Conservation (phyloP, 2,329 filamentous ascomycete genomes). For the Verticillium klebahnii region DNA sequence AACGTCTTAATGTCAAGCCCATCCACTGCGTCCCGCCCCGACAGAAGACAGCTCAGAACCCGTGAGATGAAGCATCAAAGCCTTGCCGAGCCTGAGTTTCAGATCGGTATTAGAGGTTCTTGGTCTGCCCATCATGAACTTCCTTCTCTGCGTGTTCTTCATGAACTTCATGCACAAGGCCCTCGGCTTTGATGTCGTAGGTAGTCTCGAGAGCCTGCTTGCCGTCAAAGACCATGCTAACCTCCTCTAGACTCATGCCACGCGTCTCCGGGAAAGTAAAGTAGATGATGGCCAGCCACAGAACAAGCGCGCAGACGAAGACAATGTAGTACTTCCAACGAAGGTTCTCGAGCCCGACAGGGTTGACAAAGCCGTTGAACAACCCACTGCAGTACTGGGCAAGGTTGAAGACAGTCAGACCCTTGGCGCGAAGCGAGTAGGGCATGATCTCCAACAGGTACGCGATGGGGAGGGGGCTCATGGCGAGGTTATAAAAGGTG, state of each 20-base stretch:
- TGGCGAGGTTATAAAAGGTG: constrained; percentile 49
- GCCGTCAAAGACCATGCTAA: not conserved
- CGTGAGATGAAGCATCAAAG: not conserved
- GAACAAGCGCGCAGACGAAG: constrained; percentile 18
- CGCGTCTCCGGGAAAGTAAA: constrained; percentile 27
- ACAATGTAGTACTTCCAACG: not conserved
- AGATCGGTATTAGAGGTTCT: not conserved
- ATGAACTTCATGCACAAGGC: not conserved
- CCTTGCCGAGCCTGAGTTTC: not conserved
- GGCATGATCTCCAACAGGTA: constrained; percentile 48
- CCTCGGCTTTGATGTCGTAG: not conserved
- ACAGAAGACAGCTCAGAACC: too few species aligned
- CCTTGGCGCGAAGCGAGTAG: constrained; percentile 45
- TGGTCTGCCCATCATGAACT: not conserved
- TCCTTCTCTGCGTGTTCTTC: not conserved
- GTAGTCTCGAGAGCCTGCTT: not conserved
- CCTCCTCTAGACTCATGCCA: constrained; percentile 8
- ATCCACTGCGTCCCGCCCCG: not conserved
- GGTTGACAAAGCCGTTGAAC: constrained; percentile 51
- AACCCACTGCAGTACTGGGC: constrained; percentile 49
- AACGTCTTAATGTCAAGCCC: not conserved
- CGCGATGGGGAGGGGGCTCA: constrained; percentile 52
- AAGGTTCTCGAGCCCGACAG: constrained; percentile 44
- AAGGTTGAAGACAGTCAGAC: constrained; percentile 53
- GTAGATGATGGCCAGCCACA: constrained; percentile 24